Conservation (phyloP, 1,284 basidiomycete species). For the Ceratobasidium sp. region DNA sequence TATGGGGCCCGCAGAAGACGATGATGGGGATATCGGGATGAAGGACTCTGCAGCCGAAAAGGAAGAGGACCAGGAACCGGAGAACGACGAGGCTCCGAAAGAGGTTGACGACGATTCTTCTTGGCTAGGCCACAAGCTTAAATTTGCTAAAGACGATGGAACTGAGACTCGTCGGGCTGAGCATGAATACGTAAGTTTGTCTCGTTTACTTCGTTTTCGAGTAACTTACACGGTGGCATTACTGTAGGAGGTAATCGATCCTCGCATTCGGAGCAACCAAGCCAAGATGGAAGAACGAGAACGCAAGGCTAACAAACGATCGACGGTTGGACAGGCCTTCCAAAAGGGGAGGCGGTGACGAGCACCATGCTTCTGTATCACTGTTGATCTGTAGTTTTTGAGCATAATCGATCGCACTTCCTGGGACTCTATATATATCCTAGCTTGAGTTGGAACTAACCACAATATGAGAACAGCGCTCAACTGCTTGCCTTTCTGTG, state of each 20-base stretch:
- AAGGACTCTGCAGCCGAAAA: constrained; percentile 44
- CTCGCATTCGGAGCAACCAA: constrained; percentile 67
- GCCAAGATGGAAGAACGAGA: constrained; percentile 77
- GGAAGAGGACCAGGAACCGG: constrained; percentile 20
- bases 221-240: not conserved
- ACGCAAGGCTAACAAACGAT: constrained; percentile 52
- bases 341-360: constrained; percentile 28
- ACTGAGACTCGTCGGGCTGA: constrained; percentile 78
- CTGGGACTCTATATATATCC: no score
- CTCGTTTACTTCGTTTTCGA: not conserved
- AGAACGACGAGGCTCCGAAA: constrained; percentile 18
- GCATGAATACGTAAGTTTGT: constrained; percentile 69
- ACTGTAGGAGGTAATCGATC: constrained; percentile 72
- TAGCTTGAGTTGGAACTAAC: no score
- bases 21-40: constrained; percentile 43
- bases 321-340: constrained; percentile 36
- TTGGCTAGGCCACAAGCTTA: constrained; percentile 77
- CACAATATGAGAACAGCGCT: not conserved
- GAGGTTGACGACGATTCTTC: constrained; percentile 84
- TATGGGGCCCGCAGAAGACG: constrained; percentile 44
- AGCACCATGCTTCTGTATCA: constrained; percentile 17
- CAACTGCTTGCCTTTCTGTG: constrained; percentile 2
- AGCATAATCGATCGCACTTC: not conserved
- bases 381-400: not conserved
- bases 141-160: constrained; percentile 76